Base-by-base conservation (phyloP, 768 basidiomycete genomes). In the Gyrodon lividus region DNA sequence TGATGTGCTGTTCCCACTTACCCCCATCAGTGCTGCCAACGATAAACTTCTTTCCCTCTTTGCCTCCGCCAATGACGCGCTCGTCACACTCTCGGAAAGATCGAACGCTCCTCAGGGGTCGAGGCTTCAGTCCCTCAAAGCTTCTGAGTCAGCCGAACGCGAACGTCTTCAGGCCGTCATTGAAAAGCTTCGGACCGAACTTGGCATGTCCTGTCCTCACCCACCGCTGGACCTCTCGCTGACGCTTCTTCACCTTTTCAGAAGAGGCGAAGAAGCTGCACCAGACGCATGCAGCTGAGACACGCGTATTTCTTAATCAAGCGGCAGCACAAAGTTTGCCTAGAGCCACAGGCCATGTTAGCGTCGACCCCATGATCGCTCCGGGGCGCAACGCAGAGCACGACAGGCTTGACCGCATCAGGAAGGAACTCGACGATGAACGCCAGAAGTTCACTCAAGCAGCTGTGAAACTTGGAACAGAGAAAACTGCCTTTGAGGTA, bases 401-500 rank as follows among this genome's bases (percentile, higher is more conserved):
- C 34, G 75, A 80, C 44, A 73, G 76, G 24, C 63, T 89, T 28
- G 79, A 81, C 26, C 71, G 63, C 16, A 73, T 83, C 46, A 75
- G 70, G 60, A 69, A 67, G 46, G 78, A 85, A 39, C 79, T 92
- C 5, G 83, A 89, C 44, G 71, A 76, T 16, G 87, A 92, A 56
- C 78, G 84, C 9, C 72, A 72, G 46, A 80, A 80, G 52, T 82
- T 88, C 55, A 81, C 82, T 0, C 80, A 83, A 53, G 84, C 84
- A 19, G 76, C 84, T 12, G 69, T 87, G 17, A 77, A 74, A 51
- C 70, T 92, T 22, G 82, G 82, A 1, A 77, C 79, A 57, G 88
- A 91, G 50, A 81, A 79, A 62, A 78, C 82, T 3, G 70, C 72
- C 5, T 65, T 91, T 12, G 87, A 90, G 80, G 89, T 89, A 63